Evolutionary conservation across 148 eudicot species (phyloP).

Genomic region (Hydrangea macrophylla): DNA sequence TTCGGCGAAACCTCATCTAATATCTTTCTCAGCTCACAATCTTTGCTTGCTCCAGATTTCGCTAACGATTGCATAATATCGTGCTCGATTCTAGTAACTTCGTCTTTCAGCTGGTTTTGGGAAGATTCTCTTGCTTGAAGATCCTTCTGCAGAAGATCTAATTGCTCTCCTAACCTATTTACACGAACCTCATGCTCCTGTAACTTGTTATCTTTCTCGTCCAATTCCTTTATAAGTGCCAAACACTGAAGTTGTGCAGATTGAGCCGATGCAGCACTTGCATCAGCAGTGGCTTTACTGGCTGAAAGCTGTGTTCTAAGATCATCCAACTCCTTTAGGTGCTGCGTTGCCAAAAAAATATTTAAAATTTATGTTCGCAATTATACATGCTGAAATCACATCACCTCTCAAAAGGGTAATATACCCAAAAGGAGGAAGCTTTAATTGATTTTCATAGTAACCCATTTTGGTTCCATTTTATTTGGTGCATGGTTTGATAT

Average conservation of each 20-base stretch:
- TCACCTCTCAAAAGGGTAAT: too few relatives aligned
- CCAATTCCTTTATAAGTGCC: constrained; percentile 58
- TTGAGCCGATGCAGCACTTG: constrained; percentile 81
- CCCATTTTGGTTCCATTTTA: too few relatives aligned
- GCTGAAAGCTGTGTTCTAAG: constrained; percentile 61
- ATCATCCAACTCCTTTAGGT: constrained; percentile 67
- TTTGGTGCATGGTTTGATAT: too few relatives aligned
- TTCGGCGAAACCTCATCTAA: constrained; percentile 65
- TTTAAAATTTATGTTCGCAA: not conserved
- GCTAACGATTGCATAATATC: constrained; percentile 79
- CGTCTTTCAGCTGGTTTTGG: constrained; percentile 83
- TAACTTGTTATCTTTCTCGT: constrained; percentile 55
- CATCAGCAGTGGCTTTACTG: constrained; percentile 70
- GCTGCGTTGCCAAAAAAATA: constrained; percentile 56
- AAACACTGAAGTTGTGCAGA: constrained; percentile 79
- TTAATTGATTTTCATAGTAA: too few relatives aligned
- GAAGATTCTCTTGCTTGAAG: constrained; percentile 79
- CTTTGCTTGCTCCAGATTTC: constrained; percentile 46
- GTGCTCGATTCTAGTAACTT: constrained; percentile 73
- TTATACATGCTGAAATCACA: not conserved
- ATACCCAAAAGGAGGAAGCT: too few relatives aligned
- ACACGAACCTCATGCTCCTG: constrained; percentile 80
- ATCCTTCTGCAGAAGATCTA: constrained; percentile 75
- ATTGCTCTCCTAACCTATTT: constrained; percentile 66
- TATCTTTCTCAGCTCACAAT: constrained; percentile 57